Evolutionary conservation across 345 rosid species (phyloP), one percentile per base, ranked within the genome.

Genomic region (Erucastrum elatum): DNA sequence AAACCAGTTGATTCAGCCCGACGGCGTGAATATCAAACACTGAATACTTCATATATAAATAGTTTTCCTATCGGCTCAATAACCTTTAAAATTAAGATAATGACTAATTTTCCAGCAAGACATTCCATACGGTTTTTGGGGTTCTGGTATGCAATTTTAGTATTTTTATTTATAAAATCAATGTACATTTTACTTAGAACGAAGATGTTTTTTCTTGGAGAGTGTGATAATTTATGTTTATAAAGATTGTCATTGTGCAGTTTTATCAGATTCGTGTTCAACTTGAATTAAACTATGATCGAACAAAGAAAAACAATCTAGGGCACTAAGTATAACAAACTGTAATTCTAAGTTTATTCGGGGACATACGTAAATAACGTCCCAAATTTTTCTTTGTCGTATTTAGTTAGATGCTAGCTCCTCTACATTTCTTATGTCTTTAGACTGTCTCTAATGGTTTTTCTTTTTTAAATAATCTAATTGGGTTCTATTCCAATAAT

Each of bases 51-150:
- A 16, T 16, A 27, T 37, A 35, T 34, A 37, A 35, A 70, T 62
- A 4, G 65, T 13, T 59, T 46, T 31, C 46, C 69, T 46, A 79
- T 79, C 61, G 71, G 51, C 17, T 55, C 65, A 16, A 79, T 29
- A 62, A 67, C 26, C 8, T 27, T 61, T 29, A 68, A 49, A 58
- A 15, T 49, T 61, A 68, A 64, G 70, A 67, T 67, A 67, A 46
- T 67, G 59, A 46, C 77, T 78, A 21, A 79, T 1, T 79, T 73
- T 72, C 78, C 77, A 60, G 70, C 74, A 79, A 73, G 82, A 79
- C 82, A 79, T 74, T 79, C 82, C 78, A 79, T 79, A 68, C 59
- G 78, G 31, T 67, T 61, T 59, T 60, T 60, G 4, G 77, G 73
- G 67, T 79, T 49, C 16, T 72, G 46, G 58, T 72, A 72, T 66